Percentiles rank a stretch among this genome's conserved stretches.
Conservation (phyloP, 148 eudicot species). For the Chenopodium quinoa region DNA sequence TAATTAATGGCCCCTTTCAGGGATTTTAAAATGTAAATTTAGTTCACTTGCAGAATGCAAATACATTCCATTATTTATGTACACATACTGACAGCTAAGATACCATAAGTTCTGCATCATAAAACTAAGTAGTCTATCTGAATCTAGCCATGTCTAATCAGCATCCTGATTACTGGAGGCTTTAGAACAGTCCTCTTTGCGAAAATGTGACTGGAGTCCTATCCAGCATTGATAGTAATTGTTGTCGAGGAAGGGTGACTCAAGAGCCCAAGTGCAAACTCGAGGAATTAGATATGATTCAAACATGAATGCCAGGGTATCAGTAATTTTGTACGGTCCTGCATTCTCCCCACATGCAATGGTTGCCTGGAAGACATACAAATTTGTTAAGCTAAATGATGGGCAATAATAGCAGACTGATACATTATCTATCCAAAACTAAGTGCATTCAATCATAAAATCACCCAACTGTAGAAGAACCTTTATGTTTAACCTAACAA, state of each 20-base stretch:
- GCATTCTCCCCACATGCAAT: slow-evolving; percentile 61
- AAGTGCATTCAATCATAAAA: not conserved
- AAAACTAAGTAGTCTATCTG: not conserved
- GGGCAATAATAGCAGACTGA: not conserved
- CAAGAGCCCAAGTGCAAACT: slow-evolving; percentile 84
- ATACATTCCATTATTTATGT: not conserved
- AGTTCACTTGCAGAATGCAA: not conserved
- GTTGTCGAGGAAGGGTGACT: slow-evolving; percentile 69
- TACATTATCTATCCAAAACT: not conserved
- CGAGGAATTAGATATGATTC: slow-evolving; percentile 94
- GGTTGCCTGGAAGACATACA: slow-evolving; percentile 53
- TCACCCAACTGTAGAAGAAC: not conserved
- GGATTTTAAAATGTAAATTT: not conserved
- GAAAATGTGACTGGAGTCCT: slow-evolving; percentile 78
- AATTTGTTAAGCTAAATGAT: not conserved
- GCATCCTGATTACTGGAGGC: not conserved
- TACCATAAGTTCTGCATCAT: not conserved
- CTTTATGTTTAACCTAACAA: no score
- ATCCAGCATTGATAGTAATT: slow-evolving; percentile 98
- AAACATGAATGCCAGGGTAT: slow-evolving; percentile 97
- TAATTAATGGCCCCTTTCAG: not conserved
- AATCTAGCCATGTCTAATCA: not conserved
- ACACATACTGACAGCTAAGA: not conserved
- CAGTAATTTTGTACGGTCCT: slow-evolving; percentile 61
- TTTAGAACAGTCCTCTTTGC: slow-evolving; percentile 10